Base-by-base conservation (phyloP, 768 basidiomycete species). In the Galerina marginata region DNA sequence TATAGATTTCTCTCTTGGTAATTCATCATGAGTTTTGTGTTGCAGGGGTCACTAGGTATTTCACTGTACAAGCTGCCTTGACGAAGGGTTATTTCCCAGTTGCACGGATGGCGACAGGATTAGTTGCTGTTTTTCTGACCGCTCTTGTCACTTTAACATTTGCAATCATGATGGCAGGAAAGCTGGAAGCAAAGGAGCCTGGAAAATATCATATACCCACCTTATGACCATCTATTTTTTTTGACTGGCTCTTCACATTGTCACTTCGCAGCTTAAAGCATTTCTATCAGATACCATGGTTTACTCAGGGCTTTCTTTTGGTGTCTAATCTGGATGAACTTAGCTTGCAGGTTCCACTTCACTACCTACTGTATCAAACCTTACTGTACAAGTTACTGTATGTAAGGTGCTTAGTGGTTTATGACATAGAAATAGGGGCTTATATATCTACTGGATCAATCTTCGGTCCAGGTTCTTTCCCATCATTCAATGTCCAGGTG, bases 41-140 rank as follows among this genome's bases (percentile, higher is more conserved):
- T 54, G 11, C 43, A 88, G 86, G 85, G 14, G 67, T 81, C 12
- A 54, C 67, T 10, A 77, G 86, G n/a, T 88, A 84, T 66, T 87
- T 86, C 67, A 66, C 70, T 1, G 76, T 86, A 3, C 86, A 88
- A 65, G 66, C 69, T 0, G 79, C 82, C 6, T 75, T 88, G 56
- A 74, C 78, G 2, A 75, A 78, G 40, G 84, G 85, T 9, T 65
- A 76, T 47, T 88, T 86, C 64, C 85, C 86, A 3, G 78, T 79
- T n/a, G 82, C 85, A n/a, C 75, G 84, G 9, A 47, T 79, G 15
- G 75, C 79, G 7, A 76, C 75, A 1, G 69, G 70, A 1, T 70
- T 79, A n/a, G 70, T 87, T 9, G 71, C 79, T 15, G 63, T 77
- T 9, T 54, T 76, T 20, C 72, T 86, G 5, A 72, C 74, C 6